These are phyloP conservation scores for Erythrophleum fordii DNA, from an alignment of 306 rosid genomes.

Conservation along the genomic window DNA sequence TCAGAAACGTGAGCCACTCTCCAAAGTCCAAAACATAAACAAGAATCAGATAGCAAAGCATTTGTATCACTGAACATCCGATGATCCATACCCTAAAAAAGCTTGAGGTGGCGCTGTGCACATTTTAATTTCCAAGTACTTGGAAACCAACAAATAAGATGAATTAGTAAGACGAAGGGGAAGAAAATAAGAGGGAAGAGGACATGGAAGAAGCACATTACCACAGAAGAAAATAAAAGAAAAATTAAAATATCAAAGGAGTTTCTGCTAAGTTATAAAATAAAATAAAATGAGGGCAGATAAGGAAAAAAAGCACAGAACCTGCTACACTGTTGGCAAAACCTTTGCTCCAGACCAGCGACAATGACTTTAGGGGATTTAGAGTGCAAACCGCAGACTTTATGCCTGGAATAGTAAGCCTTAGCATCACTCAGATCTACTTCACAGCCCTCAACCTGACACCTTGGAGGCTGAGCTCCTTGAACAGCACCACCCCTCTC, in stretches of 20 bases:
- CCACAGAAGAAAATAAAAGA: not conserved
- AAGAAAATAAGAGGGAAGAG: too few species aligned
- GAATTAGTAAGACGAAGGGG: not conserved
- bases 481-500: constrained; percentile 49
- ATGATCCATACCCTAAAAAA: constrained; percentile 13
- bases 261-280: not conserved
- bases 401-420: constrained; percentile 90
- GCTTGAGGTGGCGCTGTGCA: not conserved
- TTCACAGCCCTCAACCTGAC: constrained; percentile 90
- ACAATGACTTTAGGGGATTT: constrained; percentile 79
- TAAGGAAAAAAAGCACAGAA: constrained; percentile 6
- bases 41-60: not conserved
- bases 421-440: constrained; percentile 86
- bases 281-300: too few species aligned
- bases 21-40: not conserved
- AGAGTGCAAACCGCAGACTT: constrained; percentile 88
- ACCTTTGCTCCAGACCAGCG: constrained; percentile 78
- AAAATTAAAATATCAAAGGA: not conserved
- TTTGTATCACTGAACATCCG: not conserved
- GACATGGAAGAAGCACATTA: not conserved
- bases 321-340: constrained; percentile 99
- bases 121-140: not conserved
- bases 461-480: constrained; percentile 70
- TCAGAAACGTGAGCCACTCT: not conserved
- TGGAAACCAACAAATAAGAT: not conserved